Evolutionary conservation across 495 filamentous ascomycete genomes (phyloP).

Genomic region (Arthonia radiata): DNA sequence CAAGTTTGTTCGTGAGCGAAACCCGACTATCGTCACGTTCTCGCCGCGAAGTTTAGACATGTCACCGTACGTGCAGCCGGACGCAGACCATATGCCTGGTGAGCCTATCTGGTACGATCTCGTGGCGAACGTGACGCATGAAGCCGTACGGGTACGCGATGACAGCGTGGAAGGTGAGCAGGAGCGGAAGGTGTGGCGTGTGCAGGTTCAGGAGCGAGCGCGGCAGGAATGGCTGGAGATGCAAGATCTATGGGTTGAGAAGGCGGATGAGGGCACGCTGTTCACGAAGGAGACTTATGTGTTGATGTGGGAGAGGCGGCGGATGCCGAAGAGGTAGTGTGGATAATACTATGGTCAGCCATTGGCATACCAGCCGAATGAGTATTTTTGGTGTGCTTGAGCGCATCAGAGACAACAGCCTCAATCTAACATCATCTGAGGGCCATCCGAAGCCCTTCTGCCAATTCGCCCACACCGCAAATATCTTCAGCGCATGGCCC

Average conservation of each 20-base stretch:
- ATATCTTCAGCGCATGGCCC: too few species aligned
- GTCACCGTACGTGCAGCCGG: constrained; percentile 65
- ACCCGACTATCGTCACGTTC: constrained; percentile 96
- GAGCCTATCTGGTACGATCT: constrained; percentile 92
- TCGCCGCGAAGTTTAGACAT: constrained; percentile 62
- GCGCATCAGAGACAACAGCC: too few species aligned
- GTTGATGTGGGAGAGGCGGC: constrained; percentile 89
- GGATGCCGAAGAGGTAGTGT: constrained; percentile 17
- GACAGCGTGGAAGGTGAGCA: constrained; percentile 60
- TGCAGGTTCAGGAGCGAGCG: constrained; percentile 31
- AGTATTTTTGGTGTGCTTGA: too few species aligned
- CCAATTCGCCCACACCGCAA: too few species aligned
- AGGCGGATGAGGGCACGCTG: constrained; percentile 59
- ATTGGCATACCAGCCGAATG: too few species aligned
- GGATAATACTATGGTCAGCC: too few species aligned
- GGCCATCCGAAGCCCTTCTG: too few species aligned
- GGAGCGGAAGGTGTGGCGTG: constrained; percentile 60
- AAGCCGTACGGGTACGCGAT: constrained; percentile 48
- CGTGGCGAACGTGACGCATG: constrained; percentile 86
- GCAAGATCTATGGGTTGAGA: constrained; percentile 84
- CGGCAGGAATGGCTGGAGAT: constrained; percentile 70
- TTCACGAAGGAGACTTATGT: constrained; percentile 84
- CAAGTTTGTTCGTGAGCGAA: constrained; percentile 82
- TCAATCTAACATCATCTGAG: too few species aligned
- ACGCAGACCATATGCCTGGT: constrained; percentile 30